Base-by-base conservation (phyloP, 176 grass and related monocot species). In the maize (Zea mays) region DNA sequence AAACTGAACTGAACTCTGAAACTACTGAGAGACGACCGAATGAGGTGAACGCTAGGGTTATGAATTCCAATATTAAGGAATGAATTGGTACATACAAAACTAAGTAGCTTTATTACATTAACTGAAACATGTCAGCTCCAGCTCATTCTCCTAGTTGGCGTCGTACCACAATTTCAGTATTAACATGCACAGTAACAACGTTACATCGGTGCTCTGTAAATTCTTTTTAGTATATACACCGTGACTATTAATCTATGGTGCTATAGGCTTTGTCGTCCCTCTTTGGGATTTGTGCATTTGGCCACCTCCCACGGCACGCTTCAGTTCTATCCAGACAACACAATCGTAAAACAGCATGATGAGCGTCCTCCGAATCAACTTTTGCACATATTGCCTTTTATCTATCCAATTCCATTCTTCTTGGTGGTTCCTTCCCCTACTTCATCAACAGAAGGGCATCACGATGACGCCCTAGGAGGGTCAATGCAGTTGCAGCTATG, bases 401-500 rank as follows among this genome's bases (percentile, higher is more conserved):
- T 49, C 17, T 57, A 11, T 41, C 27, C 27, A 27, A 0, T 39
- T 39, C 4, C 13, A 2, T 7, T 46, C 27, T 16, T 76, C 8
- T 13, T 12, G 27, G 27, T 5, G 7, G 19, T 17, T 40, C 33
- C 6, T 19, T 33, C 44, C 19, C 46, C 50, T 68, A 93, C 35
- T 76, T 85, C 91, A 90, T 88, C 58, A 93, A 81, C 67, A 82
- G 14, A 88, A 90, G 88, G 2, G 88, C 91, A 12, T 93, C 91
- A 7, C 88, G 79, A 56, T 90, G 78, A 46, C 91, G 85, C 70
- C 91, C 91, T 50, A 93, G 41, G 46, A 93, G 87, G 9, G 82
- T 90, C 66, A 93, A 57, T 51, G 88, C 72, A 2, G 91, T 90
- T 47, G 91, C 91, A 37, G 91, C 91, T 43, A 93, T 90, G 57